Evolutionary conservation across 2,329 filamentous ascomycete genomes (phyloP), one percentile per base, ranked within the genome.

Genomic region (Penicillium sp.): DNA sequence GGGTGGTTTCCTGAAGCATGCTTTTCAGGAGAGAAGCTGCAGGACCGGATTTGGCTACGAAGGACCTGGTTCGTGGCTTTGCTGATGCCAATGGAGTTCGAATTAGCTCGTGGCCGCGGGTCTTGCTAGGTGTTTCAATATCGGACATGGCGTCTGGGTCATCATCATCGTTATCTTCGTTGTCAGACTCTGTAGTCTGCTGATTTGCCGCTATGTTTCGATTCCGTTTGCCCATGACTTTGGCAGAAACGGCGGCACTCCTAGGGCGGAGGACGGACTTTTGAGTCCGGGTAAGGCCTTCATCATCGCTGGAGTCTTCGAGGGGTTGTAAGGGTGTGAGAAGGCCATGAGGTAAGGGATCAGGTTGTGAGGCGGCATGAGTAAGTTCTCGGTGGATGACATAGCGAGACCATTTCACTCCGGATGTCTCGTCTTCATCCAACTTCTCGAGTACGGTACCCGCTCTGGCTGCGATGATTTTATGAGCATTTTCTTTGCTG

Each of bases 251-350:
- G 4, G 71, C 67, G 10, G 73, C 67, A n/a, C 68, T 54, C 52
- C 76, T 79, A 1, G 78, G 78, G 7, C 78, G 76, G 13, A 80
- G 68, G 3, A 80, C 74, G 2, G 78, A 80, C 63, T 78, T 79
- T 53, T 72, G 71, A 33, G 71, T 69, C 53, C 73, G 66, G 31
- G 69, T 65, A 57, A 72, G 67, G 7, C 65, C 66, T 31, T 71
- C 70, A 42, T 75, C 66, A 10, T 65, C 66, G 33, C 72, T 74
- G 7, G 71, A 68, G 27, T 67, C 67, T n/a, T 68, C 71, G 24
- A 71, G 65, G n/a, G 68, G 66, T 49, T 71, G 69, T 26, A 77
- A 55, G 7, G 74, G 74, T 13, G 68, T 76, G 7, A 73, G 65
- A 11, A 71, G 66, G 16, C 71, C 48, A 19, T 68, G 59, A 42